A percentile compares a stretch with the other conserved stretches of the same genome.
Evolutionary conservation across 768 basidiomycete species (phyloP).

Genomic region (Lactifluus volemus): DNA sequence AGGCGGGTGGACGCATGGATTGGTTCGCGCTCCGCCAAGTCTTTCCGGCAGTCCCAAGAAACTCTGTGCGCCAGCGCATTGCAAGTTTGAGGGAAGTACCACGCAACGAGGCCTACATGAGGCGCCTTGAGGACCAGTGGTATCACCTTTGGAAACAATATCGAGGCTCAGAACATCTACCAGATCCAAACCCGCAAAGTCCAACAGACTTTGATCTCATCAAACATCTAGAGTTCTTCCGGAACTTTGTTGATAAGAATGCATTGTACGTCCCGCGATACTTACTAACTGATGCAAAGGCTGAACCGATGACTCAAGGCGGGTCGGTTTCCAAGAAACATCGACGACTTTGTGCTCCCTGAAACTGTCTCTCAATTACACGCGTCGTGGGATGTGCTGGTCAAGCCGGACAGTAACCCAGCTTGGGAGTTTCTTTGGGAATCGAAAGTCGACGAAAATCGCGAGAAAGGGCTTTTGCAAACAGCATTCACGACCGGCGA

Average conservation of each 20-base stretch:
- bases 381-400: slow-evolving; percentile 42
- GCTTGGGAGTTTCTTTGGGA: slow-evolving; percentile 73
- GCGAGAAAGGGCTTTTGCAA: slow-evolving; percentile 58
- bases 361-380: slow-evolving; percentile 36
- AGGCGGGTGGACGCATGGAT: slow-evolving; percentile 45
- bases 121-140: slow-evolving; percentile 77
- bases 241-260: slow-evolving; percentile 77
- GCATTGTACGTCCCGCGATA: slow-evolving; percentile 54
- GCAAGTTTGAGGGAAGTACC: slow-evolving; percentile 49
- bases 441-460: slow-evolving; percentile 58
- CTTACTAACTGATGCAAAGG: not conserved
- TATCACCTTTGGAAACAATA: slow-evolving; percentile 66
- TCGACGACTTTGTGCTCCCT: slow-evolving; percentile 32
- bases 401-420: slow-evolving; percentile 34
- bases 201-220: slow-evolving; percentile 71
- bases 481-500: slow-evolving; percentile 43
- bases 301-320: slow-evolving; percentile 31
- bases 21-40: slow-evolving; percentile 69
- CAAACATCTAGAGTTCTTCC: slow-evolving; percentile 72
- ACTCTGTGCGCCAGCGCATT: slow-evolving; percentile 63
- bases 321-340: slow-evolving; percentile 52
- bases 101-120: slow-evolving; percentile 66
- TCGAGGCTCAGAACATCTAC: slow-evolving; percentile 55
- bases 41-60: slow-evolving; percentile 67
- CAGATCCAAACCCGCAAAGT: slow-evolving; percentile 61